Evolutionary conservation across 495 filamentous ascomycete species (phyloP).

Genomic region (Platismatia glauca): DNA sequence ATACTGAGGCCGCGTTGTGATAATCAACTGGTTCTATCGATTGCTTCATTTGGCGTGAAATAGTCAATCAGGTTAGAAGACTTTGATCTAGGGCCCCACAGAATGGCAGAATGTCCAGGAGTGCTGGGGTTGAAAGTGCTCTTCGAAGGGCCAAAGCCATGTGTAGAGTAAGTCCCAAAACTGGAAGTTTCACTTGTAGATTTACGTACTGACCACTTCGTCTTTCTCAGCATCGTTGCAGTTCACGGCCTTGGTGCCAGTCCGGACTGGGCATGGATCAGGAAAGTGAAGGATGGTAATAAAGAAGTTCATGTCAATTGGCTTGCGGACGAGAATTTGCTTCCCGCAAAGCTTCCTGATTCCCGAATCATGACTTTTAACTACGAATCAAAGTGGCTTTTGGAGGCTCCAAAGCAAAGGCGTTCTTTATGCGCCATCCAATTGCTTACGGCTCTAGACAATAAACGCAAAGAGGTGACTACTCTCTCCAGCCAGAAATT

Average conservation of each 20-base stretch:
- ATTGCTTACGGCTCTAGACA: slow-evolving; percentile 1
- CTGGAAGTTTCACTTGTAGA: neutral
- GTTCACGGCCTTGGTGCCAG: slow-evolving; percentile 6
- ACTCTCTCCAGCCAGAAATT: neutral
- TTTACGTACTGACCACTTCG: neutral
- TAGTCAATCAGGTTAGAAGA: neutral
- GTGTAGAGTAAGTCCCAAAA: slow-evolving; percentile 3
- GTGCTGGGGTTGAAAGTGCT: slow-evolving; percentile 3
- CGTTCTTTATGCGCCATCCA: neutral
- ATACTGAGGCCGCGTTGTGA: neutral
- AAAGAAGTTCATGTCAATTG: slow-evolving; percentile 5
- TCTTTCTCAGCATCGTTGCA: slow-evolving; percentile 1
- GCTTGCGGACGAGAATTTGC: slow-evolving; percentile 5
- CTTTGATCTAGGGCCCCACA: neutral
- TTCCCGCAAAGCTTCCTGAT: slow-evolving; percentile 4
- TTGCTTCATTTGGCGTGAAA: neutral
- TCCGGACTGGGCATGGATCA: slow-evolving; percentile 6
- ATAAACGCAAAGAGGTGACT: slow-evolving; percentile 2
- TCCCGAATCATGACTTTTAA: slow-evolving; percentile 9
- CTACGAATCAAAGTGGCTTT: slow-evolving; percentile 7
- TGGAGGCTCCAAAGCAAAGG: slow-evolving; percentile 2
- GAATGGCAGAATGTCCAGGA: neutral
- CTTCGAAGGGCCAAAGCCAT: neutral
- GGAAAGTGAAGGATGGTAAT: neutral
- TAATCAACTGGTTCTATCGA: neutral